Conservation (phyloP, 208 protist genomes). For the Blastocrithidia nonstop region DNA sequence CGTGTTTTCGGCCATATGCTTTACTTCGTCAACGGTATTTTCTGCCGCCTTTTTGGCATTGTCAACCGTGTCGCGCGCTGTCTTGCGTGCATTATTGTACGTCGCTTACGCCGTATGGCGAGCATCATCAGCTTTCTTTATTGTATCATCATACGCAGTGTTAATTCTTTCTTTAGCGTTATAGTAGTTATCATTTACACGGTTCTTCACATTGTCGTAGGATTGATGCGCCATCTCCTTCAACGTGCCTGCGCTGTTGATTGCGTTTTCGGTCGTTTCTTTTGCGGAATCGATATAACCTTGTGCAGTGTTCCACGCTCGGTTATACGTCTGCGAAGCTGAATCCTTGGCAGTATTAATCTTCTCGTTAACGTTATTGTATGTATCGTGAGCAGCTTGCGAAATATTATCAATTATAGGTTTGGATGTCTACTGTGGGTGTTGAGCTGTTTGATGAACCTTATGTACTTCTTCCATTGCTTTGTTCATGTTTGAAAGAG, state of each 20-base stretch:
- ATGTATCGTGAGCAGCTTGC: constrained; percentile 2
- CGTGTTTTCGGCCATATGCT: constrained; percentile 7
- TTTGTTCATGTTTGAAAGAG: neutral
- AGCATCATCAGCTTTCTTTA: neutral
- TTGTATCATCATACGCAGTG: neutral
- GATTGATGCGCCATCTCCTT: too few relatives aligned
- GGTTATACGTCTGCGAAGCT: constrained; percentile 2
- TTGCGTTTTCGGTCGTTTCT: constrained; percentile 9
- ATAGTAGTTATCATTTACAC: too few relatives aligned
- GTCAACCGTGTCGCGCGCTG: constrained; percentile 3
- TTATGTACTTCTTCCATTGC: neutral
- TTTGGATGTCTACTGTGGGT: constrained; percentile 1
- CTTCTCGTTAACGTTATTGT: neutral
- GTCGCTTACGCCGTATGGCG: constrained; percentile 1
- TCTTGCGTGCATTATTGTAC: constrained; percentile 1
- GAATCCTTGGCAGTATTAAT: neutral
- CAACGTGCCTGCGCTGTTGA: constrained; percentile 12
- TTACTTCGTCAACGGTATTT: constrained; percentile 11
- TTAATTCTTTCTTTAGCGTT: too few relatives aligned
- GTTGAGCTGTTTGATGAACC: neutral
- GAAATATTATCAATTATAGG: neutral
- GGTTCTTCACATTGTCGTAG: too few relatives aligned
- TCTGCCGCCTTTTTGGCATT: constrained; percentile 10
- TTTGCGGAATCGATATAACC: constrained; percentile 8
- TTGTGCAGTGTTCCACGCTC: constrained; percentile 1